Conservation (phyloP, 2,329 filamentous ascomycete species). For the Xylariaceae sp. region DNA sequence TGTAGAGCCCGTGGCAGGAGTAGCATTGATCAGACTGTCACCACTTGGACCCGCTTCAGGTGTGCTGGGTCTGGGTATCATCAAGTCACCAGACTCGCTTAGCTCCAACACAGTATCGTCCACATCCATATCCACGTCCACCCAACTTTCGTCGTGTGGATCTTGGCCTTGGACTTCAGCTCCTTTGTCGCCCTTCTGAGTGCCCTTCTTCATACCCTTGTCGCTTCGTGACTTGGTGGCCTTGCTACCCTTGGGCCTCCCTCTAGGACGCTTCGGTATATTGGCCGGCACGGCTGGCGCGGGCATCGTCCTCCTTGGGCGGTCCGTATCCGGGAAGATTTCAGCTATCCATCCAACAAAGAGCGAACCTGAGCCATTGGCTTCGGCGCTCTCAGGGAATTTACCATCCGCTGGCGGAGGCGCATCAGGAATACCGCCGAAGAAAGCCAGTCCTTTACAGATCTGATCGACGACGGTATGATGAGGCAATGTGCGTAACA, state of each 20-base stretch:
- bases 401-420: slow-evolving; percentile 47
- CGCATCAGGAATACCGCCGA: slow-evolving; percentile 57
- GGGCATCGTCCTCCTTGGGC: slow-evolving; percentile 28
- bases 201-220: slow-evolving; percentile 51
- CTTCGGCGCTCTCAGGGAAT: slow-evolving; percentile 55
- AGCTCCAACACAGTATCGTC: slow-evolving; percentile 35
- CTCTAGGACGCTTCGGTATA: slow-evolving; percentile 44
- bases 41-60: slow-evolving; percentile 20
- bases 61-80: slow-evolving; percentile 24
- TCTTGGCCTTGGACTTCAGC: slow-evolving; percentile 19
- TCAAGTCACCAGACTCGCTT: slow-evolving; percentile 31
- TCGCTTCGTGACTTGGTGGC: slow-evolving; percentile 45
- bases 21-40: slow-evolving; percentile 17
- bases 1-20: slow-evolving; percentile 25
- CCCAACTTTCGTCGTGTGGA: slow-evolving; percentile 42
- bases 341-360: slow-evolving; percentile 63
- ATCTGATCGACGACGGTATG: slow-evolving; percentile 59
- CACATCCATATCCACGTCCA: slow-evolving; percentile 46
- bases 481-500: slow-evolving; percentile 56
- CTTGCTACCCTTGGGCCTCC: slow-evolving; percentile 58
- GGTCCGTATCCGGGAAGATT: slow-evolving; percentile 53
- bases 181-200: slow-evolving; percentile 26
- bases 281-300: slow-evolving; percentile 14
- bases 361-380: slow-evolving; percentile 55
- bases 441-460: slow-evolving; percentile 61